Conservation (phyloP, 2,329 filamentous ascomycete species). For the Cadophora gregata region DNA sequence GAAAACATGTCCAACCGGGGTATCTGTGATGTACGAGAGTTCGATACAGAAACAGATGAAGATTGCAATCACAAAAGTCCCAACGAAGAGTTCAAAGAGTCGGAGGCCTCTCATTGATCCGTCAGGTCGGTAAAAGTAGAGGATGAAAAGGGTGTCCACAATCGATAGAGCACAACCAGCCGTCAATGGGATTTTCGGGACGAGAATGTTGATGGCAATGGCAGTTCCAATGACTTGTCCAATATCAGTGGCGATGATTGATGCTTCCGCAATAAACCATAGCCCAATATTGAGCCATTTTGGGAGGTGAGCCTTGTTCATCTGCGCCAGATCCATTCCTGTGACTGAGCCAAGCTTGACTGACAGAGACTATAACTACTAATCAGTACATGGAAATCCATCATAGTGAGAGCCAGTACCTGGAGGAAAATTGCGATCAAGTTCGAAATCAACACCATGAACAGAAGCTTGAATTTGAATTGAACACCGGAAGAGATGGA, state of each 20-base stretch:
- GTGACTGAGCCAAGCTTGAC: slow-evolving; percentile 60
- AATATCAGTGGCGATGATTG: slow-evolving; percentile 42
- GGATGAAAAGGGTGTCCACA: slow-evolving; percentile 68
- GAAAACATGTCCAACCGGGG: slow-evolving; percentile 62
- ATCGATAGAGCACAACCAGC: slow-evolving; percentile 72
- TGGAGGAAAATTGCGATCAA: slow-evolving; percentile 59
- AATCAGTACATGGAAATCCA: neutral
- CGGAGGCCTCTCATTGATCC: slow-evolving; percentile 62
- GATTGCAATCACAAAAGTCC: slow-evolving; percentile 65
- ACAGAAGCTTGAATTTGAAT: slow-evolving; percentile 57
- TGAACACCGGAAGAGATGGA: slow-evolving; percentile 58
- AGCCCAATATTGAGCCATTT: slow-evolving; percentile 57
- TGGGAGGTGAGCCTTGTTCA: slow-evolving; percentile 56
- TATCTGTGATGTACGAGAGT: slow-evolving; percentile 62
- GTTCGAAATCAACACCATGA: slow-evolving; percentile 60
- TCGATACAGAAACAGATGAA: slow-evolving; percentile 73
- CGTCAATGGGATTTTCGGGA: slow-evolving; percentile 66
- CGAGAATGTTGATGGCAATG: slow-evolving; percentile 69
- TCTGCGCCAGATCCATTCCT: slow-evolving; percentile 57
- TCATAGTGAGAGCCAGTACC: slow-evolving; percentile 1
- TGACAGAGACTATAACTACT: slow-evolving; percentile 51
- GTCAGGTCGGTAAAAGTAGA: slow-evolving; percentile 67
- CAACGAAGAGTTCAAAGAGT: slow-evolving; percentile 67
- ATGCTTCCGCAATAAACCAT: slow-evolving; percentile 57
- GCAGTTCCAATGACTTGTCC: slow-evolving; percentile 68